phyloP scores from a whole-genome alignment of 73 alveolate species.

The Uronychia setigera region DNA sequence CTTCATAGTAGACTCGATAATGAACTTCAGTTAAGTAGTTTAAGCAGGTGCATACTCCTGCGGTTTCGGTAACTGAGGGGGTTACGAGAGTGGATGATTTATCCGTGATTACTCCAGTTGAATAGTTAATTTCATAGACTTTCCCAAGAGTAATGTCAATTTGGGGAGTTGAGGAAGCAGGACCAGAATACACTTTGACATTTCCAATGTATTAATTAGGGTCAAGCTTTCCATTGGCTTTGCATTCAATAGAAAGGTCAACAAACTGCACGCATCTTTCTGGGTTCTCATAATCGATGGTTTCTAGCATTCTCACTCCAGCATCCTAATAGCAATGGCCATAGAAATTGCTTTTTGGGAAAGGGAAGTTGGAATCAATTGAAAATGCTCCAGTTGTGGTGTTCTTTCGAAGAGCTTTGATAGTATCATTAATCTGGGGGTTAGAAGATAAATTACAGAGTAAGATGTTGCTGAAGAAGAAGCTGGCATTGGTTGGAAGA shows the following conservation, averaged over 20 bases:
- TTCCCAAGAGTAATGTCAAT: neutral
- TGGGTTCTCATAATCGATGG: neutral
- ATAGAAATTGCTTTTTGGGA: conserved; percentile 13
- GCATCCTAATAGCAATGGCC: neutral
- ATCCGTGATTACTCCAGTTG: neutral
- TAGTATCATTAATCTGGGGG: too few relatives aligned
- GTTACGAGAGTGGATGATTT: neutral
- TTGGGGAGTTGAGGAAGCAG: neutral
- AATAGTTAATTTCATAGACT: neutral
- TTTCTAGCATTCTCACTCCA: neutral
- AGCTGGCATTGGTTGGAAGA: neutral
- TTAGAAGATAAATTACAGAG: neutral
- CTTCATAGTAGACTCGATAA: neutral
- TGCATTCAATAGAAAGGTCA: neutral
- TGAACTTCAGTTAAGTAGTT: neutral
- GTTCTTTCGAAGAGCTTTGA: neutral
- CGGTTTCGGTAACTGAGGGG: neutral
- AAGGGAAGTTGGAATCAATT: neutral
- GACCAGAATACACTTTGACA: neutral
- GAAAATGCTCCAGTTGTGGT: neutral
- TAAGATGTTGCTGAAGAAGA: neutral
- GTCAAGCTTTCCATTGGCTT: neutral
- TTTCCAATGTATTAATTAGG: neutral
- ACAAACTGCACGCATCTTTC: neutral
- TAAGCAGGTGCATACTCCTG: neutral